A percentile compares a stretch with the other conserved stretches of the same genome.
Evolutionary conservation across 805 yeast genomes (phyloP).

Genomic region (Cyberlindnera japonica): DNA sequence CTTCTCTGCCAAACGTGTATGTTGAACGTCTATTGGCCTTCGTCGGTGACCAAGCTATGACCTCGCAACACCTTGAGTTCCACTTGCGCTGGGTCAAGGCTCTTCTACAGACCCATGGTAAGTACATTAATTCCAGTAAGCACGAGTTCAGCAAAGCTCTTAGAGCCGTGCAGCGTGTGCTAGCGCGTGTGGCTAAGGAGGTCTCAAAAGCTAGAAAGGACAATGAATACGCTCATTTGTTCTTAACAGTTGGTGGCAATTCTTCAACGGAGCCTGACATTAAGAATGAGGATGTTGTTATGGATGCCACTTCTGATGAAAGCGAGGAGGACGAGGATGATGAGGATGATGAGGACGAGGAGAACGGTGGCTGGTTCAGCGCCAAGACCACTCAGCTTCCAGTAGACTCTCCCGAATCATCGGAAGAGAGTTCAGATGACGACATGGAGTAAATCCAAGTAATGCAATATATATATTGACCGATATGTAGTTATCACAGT

Average conservation of each 20-base stretch:
- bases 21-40: slow-evolving; percentile 63
- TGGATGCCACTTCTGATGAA: slow-evolving; percentile 12
- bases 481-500: not conserved
- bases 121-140: slow-evolving; percentile 58
- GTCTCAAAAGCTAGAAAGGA: slow-evolving; percentile 51
- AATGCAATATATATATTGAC: not conserved
- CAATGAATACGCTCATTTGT: slow-evolving; percentile 52
- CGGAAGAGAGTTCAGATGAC: slow-evolving; percentile 3
- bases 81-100: slow-evolving; percentile 76
- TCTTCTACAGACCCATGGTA: slow-evolving; percentile 71
- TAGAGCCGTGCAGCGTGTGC: slow-evolving; percentile 70
- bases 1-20: slow-evolving; percentile 75
- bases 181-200: slow-evolving; percentile 71
- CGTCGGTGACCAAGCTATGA: slow-evolving; percentile 62
- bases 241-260: slow-evolving; percentile 38
- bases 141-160: slow-evolving; percentile 60
- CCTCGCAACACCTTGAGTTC: slow-evolving; percentile 82
- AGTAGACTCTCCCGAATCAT: slow-evolving; percentile 7
- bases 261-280: slow-evolving; percentile 14
- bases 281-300: slow-evolving; percentile 12
- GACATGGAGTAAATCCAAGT: slow-evolving; percentile 7
- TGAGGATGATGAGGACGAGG: slow-evolving; percentile 18
- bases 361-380: slow-evolving; percentile 28
- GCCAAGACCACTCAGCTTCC: slow-evolving; percentile 16
- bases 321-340: slow-evolving; percentile 18